Conservation (phyloP, 441 rosid genomes). For the Adansonia grandidieri region DNA sequence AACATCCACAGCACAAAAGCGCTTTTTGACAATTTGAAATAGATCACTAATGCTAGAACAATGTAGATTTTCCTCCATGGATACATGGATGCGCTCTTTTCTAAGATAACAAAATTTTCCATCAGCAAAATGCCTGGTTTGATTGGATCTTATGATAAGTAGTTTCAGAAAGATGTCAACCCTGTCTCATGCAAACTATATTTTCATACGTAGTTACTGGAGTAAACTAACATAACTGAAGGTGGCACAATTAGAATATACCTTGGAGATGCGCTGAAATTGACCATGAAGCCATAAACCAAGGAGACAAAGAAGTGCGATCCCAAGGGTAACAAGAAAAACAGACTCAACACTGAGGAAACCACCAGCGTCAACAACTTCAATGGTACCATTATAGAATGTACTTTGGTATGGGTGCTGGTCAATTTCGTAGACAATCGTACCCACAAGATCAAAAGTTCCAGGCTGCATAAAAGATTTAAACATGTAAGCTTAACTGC, state of each 20-base stretch:
- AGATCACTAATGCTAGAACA: neutral
- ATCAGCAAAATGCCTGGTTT: neutral
- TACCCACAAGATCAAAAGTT: slow-evolving; percentile 93
- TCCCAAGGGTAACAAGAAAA: slow-evolving; percentile 82
- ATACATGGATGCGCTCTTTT: neutral
- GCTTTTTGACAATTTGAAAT: neutral
- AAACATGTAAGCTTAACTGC: slow-evolving; percentile 15
- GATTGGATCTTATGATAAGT: neutral
- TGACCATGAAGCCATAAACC: slow-evolving; percentile 90
- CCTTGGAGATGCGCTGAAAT: slow-evolving; percentile 84
- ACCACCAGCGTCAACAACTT: slow-evolving; percentile 87
- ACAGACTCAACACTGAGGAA: slow-evolving; percentile 87
- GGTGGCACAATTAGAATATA: slow-evolving; percentile 29
- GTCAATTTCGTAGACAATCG: slow-evolving; percentile 77
- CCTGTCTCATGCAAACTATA: neutral
- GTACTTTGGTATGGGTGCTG: slow-evolving; percentile 77
- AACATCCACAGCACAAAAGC: neutral
- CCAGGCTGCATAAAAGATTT: slow-evolving; percentile 69
- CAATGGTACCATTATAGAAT: slow-evolving; percentile 91
- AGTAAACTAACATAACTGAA: slow-evolving; percentile 9
- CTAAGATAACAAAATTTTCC: neutral
- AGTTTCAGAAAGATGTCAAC: neutral
- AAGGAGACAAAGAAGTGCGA: slow-evolving; percentile 76
- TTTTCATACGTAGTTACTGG: neutral
- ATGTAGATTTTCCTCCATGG: neutral